Percentiles rank a stretch among this genome's conserved stretches.
Conservation (phyloP, 2,329 filamentous ascomycete species). For the Microdochium bolleyi region DNA sequence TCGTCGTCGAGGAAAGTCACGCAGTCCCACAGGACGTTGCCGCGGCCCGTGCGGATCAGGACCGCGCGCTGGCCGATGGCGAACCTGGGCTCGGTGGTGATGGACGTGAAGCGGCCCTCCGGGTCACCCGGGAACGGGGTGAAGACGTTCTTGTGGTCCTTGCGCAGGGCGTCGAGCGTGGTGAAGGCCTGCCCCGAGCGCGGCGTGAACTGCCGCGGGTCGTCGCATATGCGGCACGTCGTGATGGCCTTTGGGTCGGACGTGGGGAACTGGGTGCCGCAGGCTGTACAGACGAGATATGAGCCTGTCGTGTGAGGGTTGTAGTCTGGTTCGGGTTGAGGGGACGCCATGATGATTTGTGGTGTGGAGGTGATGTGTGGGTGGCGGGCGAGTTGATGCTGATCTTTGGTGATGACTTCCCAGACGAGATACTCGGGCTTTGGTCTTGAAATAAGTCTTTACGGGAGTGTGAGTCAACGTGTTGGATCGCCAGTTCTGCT, state of each 20-base stretch:
- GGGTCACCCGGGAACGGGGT: conserved; percentile 26
- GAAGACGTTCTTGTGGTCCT: conserved; percentile 45
- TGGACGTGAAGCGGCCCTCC: conserved; percentile 35
- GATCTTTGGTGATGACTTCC: not conserved
- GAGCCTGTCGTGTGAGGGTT: conserved; percentile 13
- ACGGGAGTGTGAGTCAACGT: too few relatives aligned
- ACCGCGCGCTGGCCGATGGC: conserved; percentile 71
- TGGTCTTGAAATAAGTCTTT: too few relatives aligned
- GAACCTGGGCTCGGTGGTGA: conserved; percentile 48
- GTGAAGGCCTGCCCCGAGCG: conserved; percentile 58
- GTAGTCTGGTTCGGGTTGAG: conserved; percentile 5
- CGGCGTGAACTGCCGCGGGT: conserved; percentile 64
- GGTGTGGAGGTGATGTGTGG: not conserved
- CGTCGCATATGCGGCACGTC: conserved; percentile 65
- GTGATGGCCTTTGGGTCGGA: conserved; percentile 36
- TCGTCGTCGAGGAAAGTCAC: conserved; percentile 60
- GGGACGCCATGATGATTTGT: conserved; percentile 5
- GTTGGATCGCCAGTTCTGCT: too few relatives aligned
- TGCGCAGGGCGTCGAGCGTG: conserved; percentile 39
- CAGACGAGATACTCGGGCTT: too few relatives aligned
- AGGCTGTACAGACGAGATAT: conserved; percentile 55
- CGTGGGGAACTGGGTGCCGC: conserved; percentile 61
- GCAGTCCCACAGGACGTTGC: conserved; percentile 77
- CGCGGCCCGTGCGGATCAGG: conserved; percentile 54
- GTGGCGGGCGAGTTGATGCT: not conserved